Evolutionary conservation across 2,329 filamentous ascomycete species (phyloP), one percentile per base, ranked within the genome.

Genomic region (Neofusicoccum kwambonambiense): DNA sequence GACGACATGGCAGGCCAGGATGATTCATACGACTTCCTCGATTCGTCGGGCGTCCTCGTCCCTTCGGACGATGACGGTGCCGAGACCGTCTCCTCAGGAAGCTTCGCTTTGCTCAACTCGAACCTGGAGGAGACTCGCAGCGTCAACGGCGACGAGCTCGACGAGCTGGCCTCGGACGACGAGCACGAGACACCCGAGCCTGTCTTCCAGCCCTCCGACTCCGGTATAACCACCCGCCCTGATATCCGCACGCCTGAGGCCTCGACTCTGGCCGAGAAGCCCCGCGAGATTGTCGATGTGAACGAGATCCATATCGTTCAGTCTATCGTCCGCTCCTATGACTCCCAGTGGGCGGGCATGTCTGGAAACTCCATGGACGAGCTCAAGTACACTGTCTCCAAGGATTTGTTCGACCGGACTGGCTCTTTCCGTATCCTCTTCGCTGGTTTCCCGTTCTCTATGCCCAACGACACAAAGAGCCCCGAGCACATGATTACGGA

Each of bases 151-250:
- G 57, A 51, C 22, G 52, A 64, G 34, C 22, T 31, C 17, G 62
- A 64, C 2, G 52, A 58, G 3, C 13, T 17, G 5, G 9, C 44
- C 15, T 64, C 52, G n/a, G 62, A 57, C 12, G 56, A 60, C 17
- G 63, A 65, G 47, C 34, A 51, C 9, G 63, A 65, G n/a, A 35
- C 35, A 13, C 31, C 35, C 2, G 63, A 65, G 47, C 63, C 63
- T 7, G 47, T 61, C n/a, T 65, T 65, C n/a, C 45, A 65, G 34
- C 63, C 63, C n/a, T 65, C 63, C 3, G 63, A 65, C 47, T 54
- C 47, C 5, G 56, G 56, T 31, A 50, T 60, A 2, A 65, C 63
- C 39, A 56, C 63, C 11, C 45, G 63, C 7, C 54, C 63, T 41
- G 39, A 60, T 41, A 65, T 65, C 34, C 62, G 51, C 3, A 47